Conservation (phyloP, 1,139 yeast genomes). For the Diutina sp. region DNA sequence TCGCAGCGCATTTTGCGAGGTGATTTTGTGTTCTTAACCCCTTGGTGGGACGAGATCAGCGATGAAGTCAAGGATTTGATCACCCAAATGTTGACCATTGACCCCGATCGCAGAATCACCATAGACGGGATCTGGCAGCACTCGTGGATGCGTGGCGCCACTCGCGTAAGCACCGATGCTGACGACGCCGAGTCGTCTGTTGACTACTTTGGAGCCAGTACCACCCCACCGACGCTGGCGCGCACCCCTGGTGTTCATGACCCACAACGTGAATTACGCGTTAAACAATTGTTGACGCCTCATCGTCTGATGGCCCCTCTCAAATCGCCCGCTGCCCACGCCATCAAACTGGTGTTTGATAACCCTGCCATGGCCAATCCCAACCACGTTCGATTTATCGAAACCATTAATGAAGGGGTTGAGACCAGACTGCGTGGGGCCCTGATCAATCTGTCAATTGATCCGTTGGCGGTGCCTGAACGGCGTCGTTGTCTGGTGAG, state of each 20-base stretch:
- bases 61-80: slow-evolving; percentile 62
- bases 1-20: slow-evolving; percentile 79
- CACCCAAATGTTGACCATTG: slow-evolving; percentile 55
- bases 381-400: slow-evolving; percentile 13
- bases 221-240: not conserved
- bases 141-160: slow-evolving; percentile 21
- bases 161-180: not conserved
- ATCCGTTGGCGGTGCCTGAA: not conserved
- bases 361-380: slow-evolving; percentile 27
- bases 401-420: slow-evolving; percentile 4
- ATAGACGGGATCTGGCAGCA: slow-evolving; percentile 53
- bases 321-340: slow-evolving; percentile 16
- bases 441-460: not conserved
- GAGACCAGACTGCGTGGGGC: not conserved
- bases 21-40: slow-evolving; percentile 68
- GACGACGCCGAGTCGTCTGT: not conserved
- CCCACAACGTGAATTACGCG: not conserved
- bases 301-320: not conserved
- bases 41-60: slow-evolving; percentile 97
- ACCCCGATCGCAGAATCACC: slow-evolving; percentile 65
- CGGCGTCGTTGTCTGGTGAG: not conserved
- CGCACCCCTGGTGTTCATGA: not conserved
- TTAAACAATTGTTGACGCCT: not conserved
- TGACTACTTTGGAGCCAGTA: not conserved
- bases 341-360: slow-evolving; percentile 33